Evolutionary conservation across 176 grass and related monocot genomes (phyloP), one percentile per base, ranked within the genome.

Genomic region (Puccinellia tenuiflora): DNA sequence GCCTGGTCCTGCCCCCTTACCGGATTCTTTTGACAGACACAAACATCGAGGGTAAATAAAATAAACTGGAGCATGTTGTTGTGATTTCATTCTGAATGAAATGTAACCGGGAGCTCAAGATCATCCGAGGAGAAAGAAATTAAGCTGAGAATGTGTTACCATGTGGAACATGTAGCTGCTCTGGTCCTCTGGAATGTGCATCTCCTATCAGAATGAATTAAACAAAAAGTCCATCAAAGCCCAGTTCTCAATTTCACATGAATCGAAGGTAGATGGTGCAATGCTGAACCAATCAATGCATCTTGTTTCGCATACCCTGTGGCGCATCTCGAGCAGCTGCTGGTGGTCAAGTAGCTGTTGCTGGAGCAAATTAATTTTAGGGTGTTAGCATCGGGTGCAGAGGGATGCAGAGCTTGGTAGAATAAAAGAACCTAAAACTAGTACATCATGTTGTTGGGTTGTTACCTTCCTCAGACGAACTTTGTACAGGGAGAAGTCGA

Each of bases 391-490:
- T 3, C 31, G 25, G 65, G 30, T 35, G 68, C 6, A 29, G 47
- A 69, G 25, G 46, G 77, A 61, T 53, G 20, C 8, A 63, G 40
- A 68, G 6, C 47, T 77, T 45, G 24, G 42, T 28, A 17, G 17
- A 2, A 9, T 73, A 57, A 53, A 33, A 24, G 21, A 88, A 69
- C 34, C 2, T 46, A 40, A 11, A 67, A 26, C 53, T 48, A 37
- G 39, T 30, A 9, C 63, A 79, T 39, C 16, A 65, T 34, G 43
- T 17, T 75, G 18, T 48, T 7, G 48, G 21, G n/a, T 30, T 0
- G 0, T 51, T 76, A 95, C 90, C 92, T 90, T 95, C 38, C 85
- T 88, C 30, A 85, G 72, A 30, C 82, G 85, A 83, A 95, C 85
- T 79, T 85, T 95, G 43, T 84, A 84, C 4, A 90, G 52, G 0